Conservation (phyloP, 495 filamentous ascomycete genomes). For the Letharia lupina region DNA sequence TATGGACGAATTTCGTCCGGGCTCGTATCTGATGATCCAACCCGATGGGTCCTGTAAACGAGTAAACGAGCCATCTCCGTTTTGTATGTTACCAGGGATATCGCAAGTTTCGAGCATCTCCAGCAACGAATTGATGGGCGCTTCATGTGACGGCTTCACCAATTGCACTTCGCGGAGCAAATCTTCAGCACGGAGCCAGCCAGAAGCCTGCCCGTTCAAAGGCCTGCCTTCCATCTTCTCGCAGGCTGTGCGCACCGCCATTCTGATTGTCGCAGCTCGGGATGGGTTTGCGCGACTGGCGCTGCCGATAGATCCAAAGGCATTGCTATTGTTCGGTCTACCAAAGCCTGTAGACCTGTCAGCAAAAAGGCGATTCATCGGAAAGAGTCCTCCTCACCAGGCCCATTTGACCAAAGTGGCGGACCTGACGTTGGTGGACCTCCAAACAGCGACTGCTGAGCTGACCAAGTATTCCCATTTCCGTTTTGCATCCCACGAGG, state of each 20-base stretch:
- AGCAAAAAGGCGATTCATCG: constrained; percentile 20
- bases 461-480: constrained; percentile 36
- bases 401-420: constrained; percentile 36
- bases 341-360: constrained; percentile 33
- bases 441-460: constrained; percentile 37
- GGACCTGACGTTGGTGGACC: constrained; percentile 34
- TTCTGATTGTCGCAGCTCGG: constrained; percentile 49
- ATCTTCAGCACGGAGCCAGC: constrained; percentile 58
- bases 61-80: constrained; percentile 80
- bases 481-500: constrained; percentile 24
- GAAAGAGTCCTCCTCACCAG: constrained; percentile 30
- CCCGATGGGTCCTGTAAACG: constrained; percentile 40
- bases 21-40: constrained; percentile 56
- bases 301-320: constrained; percentile 40
- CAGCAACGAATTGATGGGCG: constrained; percentile 50
- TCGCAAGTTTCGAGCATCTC: constrained; percentile 88
- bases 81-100: constrained; percentile 75
- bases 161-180: constrained; percentile 60
- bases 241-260: constrained; percentile 52
- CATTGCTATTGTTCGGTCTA: constrained; percentile 42
- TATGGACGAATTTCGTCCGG: constrained; percentile 35
- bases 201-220: constrained; percentile 33
- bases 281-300: constrained; percentile 39
- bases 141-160: constrained; percentile 46
- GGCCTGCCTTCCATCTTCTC: constrained; percentile 43